Base-by-base conservation (phyloP, 192 early-diverging fungal species). In the Spizellomyces sp. region DNA sequence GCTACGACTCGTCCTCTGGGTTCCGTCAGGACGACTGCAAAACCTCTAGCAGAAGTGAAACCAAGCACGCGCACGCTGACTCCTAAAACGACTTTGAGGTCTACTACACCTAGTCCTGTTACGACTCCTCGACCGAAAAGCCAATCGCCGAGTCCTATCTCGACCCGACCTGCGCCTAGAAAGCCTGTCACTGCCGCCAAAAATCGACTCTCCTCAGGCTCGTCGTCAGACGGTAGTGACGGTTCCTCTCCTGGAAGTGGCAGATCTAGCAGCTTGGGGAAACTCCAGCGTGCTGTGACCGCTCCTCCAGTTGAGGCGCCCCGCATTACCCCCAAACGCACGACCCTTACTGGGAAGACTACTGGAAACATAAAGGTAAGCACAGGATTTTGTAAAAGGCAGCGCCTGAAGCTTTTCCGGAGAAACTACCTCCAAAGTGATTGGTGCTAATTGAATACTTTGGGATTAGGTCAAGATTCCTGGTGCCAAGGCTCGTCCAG, bases 391-490 rank as follows among this genome's bases (percentile, higher is more conserved):
- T 54, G 50, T 4, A n/a, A 19, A 54, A 54, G 50, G 12, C 27
- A 36, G 0, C 27, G 27, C 27, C 27, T 36, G 27, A 36, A 0
- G 27, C 27, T 36, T 36, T 36, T 36, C 27, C 27, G 27, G 27
- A 36, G 27, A 36, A 36, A 3, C 27, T 36, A 3, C 27, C 27
- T 36, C 27, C 27, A 36, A 36, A 36, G 0, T 54, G 50, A 54
- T 4, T 19, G 0, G 17, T 54, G 2, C 17, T 54, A 54, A 12
- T 54, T 54, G 17, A 12, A 2, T 4, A 19, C 17, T 54, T n/a
- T 54, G 50, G 12, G 50, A 9, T 54, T 54, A 72, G 60, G 62
- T 72, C 10, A 72, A 64, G 62, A 14, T 72, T 14, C 61, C 70
- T 17, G 41, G 61, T 19, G 41, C 2, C 17, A 52, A 47, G 43